A percentile compares a stretch with the other conserved stretches of the same genome.
phyloP scores from a whole-genome alignment of 176 grass and related monocot species.

The Phoenix roebelenii region DNA sequence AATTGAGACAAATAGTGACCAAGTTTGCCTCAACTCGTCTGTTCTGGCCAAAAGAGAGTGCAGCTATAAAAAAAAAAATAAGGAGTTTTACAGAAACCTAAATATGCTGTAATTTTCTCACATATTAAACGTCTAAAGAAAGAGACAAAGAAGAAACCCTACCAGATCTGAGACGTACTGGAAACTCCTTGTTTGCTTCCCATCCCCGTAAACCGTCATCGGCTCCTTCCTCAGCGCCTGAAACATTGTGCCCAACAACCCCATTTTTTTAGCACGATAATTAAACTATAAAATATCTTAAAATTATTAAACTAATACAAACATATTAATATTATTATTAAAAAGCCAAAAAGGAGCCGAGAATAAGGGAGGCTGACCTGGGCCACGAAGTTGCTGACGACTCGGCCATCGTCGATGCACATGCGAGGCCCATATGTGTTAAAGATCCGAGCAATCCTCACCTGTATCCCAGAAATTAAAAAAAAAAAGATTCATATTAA shows the following conservation, averaged over 20 bases:
- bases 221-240: conserved; percentile 82
- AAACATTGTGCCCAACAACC: background rate
- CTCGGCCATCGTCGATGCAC: conserved; percentile 93
- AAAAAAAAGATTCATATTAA: background rate
- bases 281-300: too few relatives aligned
- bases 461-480: conserved; percentile 15
- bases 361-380: conserved; percentile 31
- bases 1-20: too few relatives aligned
- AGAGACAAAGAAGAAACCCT: background rate
- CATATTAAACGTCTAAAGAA: too few relatives aligned
- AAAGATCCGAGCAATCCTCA: conserved; percentile 80
- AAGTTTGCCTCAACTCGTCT: too few relatives aligned
- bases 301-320: too few relatives aligned
- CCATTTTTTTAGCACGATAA: too few relatives aligned
- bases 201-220: conserved; percentile 83
- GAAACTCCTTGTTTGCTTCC: conserved; percentile 96
- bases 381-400: conserved; percentile 94
- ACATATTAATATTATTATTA: too few relatives aligned
- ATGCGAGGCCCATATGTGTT: conserved; percentile 90
- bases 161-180: conserved; percentile 96
- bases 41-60: too few relatives aligned
- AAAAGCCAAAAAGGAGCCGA: too few relatives aligned
- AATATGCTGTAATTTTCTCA: too few relatives aligned
- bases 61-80: too few relatives aligned
- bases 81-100: too few relatives aligned